Evolutionary conservation across 441 rosid species (phyloP).

Genomic region (Bocquillonia castaneifolia): DNA sequence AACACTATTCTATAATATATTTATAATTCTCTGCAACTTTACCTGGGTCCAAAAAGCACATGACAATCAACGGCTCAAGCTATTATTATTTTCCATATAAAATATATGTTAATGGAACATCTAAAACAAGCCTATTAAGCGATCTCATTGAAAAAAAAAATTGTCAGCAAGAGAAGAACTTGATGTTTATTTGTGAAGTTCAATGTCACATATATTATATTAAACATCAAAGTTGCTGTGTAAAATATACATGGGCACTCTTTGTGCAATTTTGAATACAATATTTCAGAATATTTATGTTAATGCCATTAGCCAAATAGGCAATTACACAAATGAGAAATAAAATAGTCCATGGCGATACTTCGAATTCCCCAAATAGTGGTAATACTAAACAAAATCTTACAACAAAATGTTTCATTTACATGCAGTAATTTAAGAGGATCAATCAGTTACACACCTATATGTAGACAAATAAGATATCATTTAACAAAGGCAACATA

Average conservation of each 20-base stretch:
- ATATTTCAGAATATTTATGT: neutral
- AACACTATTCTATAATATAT: too few relatives aligned
- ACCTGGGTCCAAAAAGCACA: neutral
- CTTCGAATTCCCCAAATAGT: neutral
- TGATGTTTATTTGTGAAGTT: neutral
- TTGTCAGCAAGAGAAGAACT: neutral
- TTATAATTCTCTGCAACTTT: neutral
- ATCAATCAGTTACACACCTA: neutral
- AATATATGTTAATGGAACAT: neutral
- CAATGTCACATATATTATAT: neutral
- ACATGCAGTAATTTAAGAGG: neutral
- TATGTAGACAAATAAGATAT: conserved; percentile 3
- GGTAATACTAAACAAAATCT: neutral
- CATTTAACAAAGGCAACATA: conserved; percentile 4
- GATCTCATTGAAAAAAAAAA: neutral
- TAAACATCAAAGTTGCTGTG: neutral
- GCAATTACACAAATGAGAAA: neutral
- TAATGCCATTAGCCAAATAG: neutral
- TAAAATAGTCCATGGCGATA: neutral
- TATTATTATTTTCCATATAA: neutral
- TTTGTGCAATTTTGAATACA: neutral
- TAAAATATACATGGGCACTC: neutral
- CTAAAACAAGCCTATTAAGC: neutral
- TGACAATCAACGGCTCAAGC: neutral
- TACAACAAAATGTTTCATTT: neutral